These are phyloP conservation scores for Debaryomyces subglobosus DNA, from an alignment of 1,139 yeast species.

Conservation along the genomic window DNA sequence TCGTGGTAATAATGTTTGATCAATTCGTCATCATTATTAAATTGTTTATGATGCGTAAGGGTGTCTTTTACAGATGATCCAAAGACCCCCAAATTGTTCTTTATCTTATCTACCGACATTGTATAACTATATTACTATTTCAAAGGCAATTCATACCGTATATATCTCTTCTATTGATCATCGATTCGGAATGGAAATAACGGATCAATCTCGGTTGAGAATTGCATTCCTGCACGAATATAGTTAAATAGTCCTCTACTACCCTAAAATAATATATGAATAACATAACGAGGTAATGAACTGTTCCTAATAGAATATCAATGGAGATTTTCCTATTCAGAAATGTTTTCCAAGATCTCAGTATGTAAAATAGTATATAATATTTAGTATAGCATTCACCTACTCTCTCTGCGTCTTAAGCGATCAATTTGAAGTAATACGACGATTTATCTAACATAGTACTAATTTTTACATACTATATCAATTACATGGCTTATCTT, in stretches of 20 bases:
- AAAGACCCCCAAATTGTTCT: conserved; percentile 1
- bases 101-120: conserved; percentile 7
- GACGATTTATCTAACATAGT: background rate
- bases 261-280: background rate
- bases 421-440: background rate
- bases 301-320: background rate
- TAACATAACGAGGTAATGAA: background rate
- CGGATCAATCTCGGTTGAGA: conserved; percentile 4
- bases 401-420: background rate
- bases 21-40: conserved; percentile 45
- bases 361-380: background rate
- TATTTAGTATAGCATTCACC: background rate
- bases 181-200: conserved; percentile 4
- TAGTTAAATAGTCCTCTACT: background rate
- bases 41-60: conserved; percentile 23
- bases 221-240: conserved; percentile 2
- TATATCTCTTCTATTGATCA: background rate
- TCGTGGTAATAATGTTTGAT: conserved; percentile 49
- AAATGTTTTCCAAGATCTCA: background rate
- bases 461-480: background rate
- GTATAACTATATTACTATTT: background rate
- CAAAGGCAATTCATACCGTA: background rate
- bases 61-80: conserved; percentile 22
- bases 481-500: too few relatives aligned
- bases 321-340: background rate